phyloP scores from a whole-genome alignment of 1,284 basidiomycete species.

The Ganoderma multipileum region DNA sequence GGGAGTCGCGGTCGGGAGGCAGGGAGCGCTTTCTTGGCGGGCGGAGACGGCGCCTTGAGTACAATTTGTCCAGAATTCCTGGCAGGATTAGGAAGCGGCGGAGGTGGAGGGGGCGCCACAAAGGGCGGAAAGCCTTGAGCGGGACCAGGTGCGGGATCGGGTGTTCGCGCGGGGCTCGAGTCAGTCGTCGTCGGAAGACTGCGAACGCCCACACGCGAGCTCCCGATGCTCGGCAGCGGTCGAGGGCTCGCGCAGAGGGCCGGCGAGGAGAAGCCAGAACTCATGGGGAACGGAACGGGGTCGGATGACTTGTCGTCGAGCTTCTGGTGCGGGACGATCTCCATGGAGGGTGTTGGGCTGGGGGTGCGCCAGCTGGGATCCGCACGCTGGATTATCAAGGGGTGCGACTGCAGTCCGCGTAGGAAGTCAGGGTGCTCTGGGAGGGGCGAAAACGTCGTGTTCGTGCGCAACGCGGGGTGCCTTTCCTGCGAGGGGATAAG shows the following conservation, averaged over 20 bases:
- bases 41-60: slow-evolving; percentile 12
- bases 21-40: slow-evolving; percentile 11
- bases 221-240: slow-evolving; percentile 20
- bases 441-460: slow-evolving; percentile 26
- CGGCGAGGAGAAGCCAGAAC: slow-evolving; percentile 23
- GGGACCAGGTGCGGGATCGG: slow-evolving; percentile 10
- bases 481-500: slow-evolving; percentile 17
- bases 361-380: slow-evolving; percentile 18
- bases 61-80: background rate
- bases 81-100: background rate
- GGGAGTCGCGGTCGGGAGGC: slow-evolving; percentile 27
- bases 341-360: slow-evolving; percentile 26
- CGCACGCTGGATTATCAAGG: slow-evolving; percentile 24
- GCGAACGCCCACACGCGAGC: slow-evolving; percentile 19
- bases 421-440: slow-evolving; percentile 30
- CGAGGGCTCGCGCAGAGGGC: slow-evolving; percentile 23
- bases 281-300: slow-evolving; percentile 22
- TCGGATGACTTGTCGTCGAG: background rate
- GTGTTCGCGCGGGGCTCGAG: slow-evolving; percentile 19
- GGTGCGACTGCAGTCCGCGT: slow-evolving; percentile 26
- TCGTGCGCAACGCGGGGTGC: slow-evolving; percentile 6
- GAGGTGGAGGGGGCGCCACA: slow-evolving; percentile 2
- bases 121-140: background rate
- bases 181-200: slow-evolving; percentile 15
- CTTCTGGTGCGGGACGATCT: slow-evolving; percentile 16